Evolutionary conservation across 139 green algal genomes (phyloP), one percentile per base, ranked within the genome.

Genomic region (Coelastrella sp.): DNA sequence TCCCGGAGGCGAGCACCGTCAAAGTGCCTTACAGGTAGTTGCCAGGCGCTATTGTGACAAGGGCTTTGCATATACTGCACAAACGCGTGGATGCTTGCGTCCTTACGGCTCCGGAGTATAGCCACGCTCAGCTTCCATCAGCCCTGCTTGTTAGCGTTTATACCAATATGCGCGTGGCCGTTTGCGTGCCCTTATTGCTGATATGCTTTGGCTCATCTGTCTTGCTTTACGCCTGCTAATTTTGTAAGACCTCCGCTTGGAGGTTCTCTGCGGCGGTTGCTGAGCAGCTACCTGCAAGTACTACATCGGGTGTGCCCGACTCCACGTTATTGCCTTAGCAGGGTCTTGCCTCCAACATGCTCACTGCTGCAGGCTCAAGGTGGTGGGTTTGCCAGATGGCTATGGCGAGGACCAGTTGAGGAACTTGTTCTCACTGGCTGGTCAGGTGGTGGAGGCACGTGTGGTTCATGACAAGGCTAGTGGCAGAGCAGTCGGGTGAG

Each of bases 401-500:
- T 90, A 77, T 60, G 58, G 58, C 4, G 86, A 90, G 19, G 86
- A 83, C 22, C 86, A 83, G 75, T 75, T 90, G 5, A 66, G 86
- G 13, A n/a, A 14, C 11, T 75, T 90, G 4, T 90, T 90, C 17
- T 20, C 13, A 4, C 75, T 90, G n/a, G 85, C 77, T 79, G 87
- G 87, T 65, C 78, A 80, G 4, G 78, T 91, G 19, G 32, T 64
- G 7, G 87, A 91, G 54, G 65, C 87, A 16, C 59, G 87, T 3
- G 71, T 83, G 4, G 65, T 83, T n/a, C 57, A 87, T 56, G 87
- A 91, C 64, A 85, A 86, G 60, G 47, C 56, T 11, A 75, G 64
- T 60, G 87, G 87, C 78, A 82, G 64, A 6, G 60, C 87, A 32
- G 87, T 86, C 10, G 87, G 86, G 76, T 88, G 17, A 80, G 83